Conservation (phyloP, 2,329 filamentous ascomycete species). For the Venturia effusa region DNA sequence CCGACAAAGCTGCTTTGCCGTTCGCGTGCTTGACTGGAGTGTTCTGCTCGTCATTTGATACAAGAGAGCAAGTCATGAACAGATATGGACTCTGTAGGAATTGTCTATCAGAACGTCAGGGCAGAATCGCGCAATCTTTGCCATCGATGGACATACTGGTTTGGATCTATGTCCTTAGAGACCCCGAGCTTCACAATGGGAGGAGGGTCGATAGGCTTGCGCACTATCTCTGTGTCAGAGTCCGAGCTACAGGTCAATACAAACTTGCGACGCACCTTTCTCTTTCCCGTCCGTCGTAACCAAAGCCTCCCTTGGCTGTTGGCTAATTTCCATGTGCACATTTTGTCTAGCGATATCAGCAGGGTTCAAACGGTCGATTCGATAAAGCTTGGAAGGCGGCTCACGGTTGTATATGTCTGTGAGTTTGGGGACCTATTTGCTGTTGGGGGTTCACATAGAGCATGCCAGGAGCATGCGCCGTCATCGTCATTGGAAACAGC, state of each 20-base stretch:
- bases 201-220: constrained; percentile 81
- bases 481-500: neutral
- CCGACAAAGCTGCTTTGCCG: constrained; percentile 47
- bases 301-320: constrained; percentile 56
- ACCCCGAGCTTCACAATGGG: constrained; percentile 67
- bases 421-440: neutral
- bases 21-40: constrained; percentile 28
- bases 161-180: constrained; percentile 36
- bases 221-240: constrained; percentile 39
- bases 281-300: constrained; percentile 59
- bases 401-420: neutral
- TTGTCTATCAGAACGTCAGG: constrained; percentile 30
- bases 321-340: constrained; percentile 49
- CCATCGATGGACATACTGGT: constrained; percentile 14
- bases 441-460: neutral
- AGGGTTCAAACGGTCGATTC: neutral
- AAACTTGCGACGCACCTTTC: constrained; percentile 44
- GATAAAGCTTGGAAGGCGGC: neutral
- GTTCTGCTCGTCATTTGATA: constrained; percentile 33
- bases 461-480: neutral
- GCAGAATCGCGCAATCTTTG: constrained; percentile 8
- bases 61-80: constrained; percentile 49
- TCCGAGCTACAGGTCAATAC: neutral
- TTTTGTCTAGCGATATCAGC: constrained; percentile 33
- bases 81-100: constrained; percentile 55